Evolutionary conservation across 2,329 filamentous ascomycete species (phyloP).

Genomic region (Stagonosporopsis chrysanthemi): DNA sequence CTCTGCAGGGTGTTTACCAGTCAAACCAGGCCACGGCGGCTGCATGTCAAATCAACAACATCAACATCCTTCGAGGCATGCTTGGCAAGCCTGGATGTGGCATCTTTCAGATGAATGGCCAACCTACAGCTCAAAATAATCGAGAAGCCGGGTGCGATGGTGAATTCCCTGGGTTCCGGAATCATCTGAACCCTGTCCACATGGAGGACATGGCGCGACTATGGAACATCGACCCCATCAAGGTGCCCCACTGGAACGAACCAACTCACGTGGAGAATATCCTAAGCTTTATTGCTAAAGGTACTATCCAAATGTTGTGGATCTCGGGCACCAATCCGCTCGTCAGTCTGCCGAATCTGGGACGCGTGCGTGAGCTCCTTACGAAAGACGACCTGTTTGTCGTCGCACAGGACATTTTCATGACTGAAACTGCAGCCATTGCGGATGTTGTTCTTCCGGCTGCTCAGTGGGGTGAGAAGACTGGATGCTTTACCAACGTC

Average conservation of each 20-base stretch:
- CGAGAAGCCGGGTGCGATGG: constrained; percentile 17
- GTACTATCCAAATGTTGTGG: constrained; percentile 18
- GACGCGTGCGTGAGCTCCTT: constrained; percentile 12
- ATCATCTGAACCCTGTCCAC: constrained; percentile 14
- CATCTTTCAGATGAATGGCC: constrained; percentile 18
- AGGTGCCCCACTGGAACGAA: constrained; percentile 16
- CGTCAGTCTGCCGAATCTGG: constrained; percentile 14
- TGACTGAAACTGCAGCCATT: constrained; percentile 15
- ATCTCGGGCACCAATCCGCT: constrained; percentile 17
- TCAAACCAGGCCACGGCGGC: constrained; percentile 17
- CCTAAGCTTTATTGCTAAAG: constrained; percentile 15
- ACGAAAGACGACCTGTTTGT: constrained; percentile 18
- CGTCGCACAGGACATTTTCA: constrained; percentile 13
- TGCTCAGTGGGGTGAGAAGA: constrained; percentile 17
- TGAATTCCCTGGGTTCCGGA: constrained; percentile 16
- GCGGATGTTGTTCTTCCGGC: constrained; percentile 15
- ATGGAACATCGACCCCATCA: constrained; percentile 17
- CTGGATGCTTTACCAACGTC: constrained; percentile 15
- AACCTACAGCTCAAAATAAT: constrained; percentile 16
- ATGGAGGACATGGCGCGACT: constrained; percentile 15
- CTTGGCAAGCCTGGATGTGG: constrained; percentile 16
- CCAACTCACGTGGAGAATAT: constrained; percentile 18
- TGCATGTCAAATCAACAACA: constrained; percentile 19
- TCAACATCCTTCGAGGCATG: constrained; percentile 14
- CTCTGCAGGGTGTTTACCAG: constrained; percentile 16